These are phyloP conservation scores for Colletotrichum echinochloae DNA, from an alignment of 2,329 filamentous ascomycete genomes.

Conservation along the genomic window DNA sequence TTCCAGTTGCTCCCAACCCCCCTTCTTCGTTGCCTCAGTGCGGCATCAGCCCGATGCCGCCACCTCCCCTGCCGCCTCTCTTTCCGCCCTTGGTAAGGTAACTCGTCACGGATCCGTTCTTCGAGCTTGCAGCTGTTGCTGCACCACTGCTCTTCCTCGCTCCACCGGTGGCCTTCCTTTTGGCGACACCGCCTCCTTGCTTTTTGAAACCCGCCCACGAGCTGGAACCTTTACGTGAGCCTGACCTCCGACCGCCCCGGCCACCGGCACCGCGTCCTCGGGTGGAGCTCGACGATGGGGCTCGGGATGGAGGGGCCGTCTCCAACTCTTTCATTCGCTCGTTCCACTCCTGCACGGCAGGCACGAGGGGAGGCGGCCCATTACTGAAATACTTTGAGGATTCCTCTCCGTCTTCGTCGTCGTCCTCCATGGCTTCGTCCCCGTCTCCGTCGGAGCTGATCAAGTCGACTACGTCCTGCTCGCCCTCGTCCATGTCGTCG, in stretches of 20 bases:
- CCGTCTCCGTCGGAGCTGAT: slow-evolving; percentile 59
- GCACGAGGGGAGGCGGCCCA: slow-evolving; percentile 35
- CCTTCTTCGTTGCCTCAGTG: slow-evolving; percentile 43
- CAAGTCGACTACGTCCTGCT: slow-evolving; percentile 65
- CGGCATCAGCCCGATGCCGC: slow-evolving; percentile 55
- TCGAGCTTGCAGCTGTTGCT: slow-evolving; percentile 25
- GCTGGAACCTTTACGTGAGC: slow-evolving; percentile 33
- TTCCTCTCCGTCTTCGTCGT: slow-evolving; percentile 54
- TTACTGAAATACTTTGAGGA: slow-evolving; percentile 62
- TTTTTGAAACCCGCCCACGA: slow-evolving; percentile 21
- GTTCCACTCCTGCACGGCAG: slow-evolving; percentile 45
- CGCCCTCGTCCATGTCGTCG: slow-evolving; percentile 35
- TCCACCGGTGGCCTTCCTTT: slow-evolving; percentile 39
- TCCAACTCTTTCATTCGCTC: slow-evolving; percentile 47
- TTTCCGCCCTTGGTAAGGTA: slow-evolving; percentile 47
- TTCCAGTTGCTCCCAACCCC: neutral
- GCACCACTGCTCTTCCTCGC: slow-evolving; percentile 33
- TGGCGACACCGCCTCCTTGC: slow-evolving; percentile 41
- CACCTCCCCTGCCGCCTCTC: slow-evolving; percentile 34
- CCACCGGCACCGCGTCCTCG: slow-evolving; percentile 39
- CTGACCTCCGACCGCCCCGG: slow-evolving; percentile 45
- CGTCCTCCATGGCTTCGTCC: slow-evolving; percentile 50
- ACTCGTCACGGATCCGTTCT: slow-evolving; percentile 23
- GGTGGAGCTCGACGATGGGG: slow-evolving; percentile 20
- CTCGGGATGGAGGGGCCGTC: slow-evolving; percentile 44